These are phyloP conservation scores for Paramyrothecium roridum DNA, from an alignment of 2,329 filamentous ascomycete species.

Conservation along the genomic window DNA sequence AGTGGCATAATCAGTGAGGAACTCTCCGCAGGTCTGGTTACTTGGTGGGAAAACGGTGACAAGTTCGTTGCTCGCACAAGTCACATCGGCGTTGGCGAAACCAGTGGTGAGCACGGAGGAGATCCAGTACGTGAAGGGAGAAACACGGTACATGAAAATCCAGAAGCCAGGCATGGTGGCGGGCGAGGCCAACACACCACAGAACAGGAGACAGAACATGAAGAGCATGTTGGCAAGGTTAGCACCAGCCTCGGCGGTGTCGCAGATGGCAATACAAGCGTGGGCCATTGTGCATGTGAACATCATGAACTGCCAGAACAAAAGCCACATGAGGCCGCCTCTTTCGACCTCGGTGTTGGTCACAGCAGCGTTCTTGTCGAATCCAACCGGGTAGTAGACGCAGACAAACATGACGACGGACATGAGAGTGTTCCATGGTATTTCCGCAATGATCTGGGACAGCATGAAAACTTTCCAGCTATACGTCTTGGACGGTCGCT, in stretches of 20 bases:
- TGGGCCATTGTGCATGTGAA: conserved; percentile 67
- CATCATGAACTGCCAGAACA: conserved; percentile 62
- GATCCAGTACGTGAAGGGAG: conserved; percentile 44
- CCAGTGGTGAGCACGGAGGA: conserved; percentile 21
- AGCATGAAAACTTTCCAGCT: conserved; percentile 84
- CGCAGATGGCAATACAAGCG: conserved; percentile 60
- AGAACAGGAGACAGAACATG: conserved; percentile 63
- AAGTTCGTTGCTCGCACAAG: conserved; percentile 62
- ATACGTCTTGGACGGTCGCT: conserved; percentile 80
- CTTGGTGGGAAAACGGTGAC: conserved; percentile 55
- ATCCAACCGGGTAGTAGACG: conserved; percentile 83
- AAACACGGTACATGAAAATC: conserved; percentile 70
- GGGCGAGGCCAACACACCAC: conserved; percentile 59
- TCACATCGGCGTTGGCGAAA: conserved; percentile 20
- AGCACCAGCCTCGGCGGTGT: conserved; percentile 63
- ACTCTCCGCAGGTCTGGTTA: conserved; percentile 50
- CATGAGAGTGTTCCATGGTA: conserved; percentile 80
- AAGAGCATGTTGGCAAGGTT: conserved; percentile 66
- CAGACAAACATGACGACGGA: conserved; percentile 71
- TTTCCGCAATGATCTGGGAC: conserved; percentile 76
- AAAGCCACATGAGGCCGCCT: conserved; percentile 64
- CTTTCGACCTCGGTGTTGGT: conserved; percentile 38
- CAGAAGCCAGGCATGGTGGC: conserved; percentile 63
- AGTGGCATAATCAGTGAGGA: conserved; percentile 43
- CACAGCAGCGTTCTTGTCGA: conserved; percentile 61